These are phyloP conservation scores for Austroboletus eburneus DNA, from an alignment of 768 basidiomycete species.

Conservation along the genomic window DNA sequence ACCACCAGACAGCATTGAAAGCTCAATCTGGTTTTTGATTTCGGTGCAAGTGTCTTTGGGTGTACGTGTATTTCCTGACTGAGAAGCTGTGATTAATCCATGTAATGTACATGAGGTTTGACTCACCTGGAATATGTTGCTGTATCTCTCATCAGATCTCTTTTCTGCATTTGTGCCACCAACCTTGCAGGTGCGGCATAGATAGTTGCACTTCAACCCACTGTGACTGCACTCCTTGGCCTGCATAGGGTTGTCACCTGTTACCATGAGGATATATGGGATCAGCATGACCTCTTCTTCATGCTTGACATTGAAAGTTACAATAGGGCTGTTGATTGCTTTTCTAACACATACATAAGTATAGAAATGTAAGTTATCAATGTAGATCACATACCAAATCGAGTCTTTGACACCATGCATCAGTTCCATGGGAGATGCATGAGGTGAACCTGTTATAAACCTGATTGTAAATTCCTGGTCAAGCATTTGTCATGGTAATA, in stretches of 20 bases:
- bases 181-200: constrained; percentile 38
- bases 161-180: constrained; percentile 35
- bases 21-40: background rate
- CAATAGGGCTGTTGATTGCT: constrained; percentile 14
- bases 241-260: constrained; percentile 37
- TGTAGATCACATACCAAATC: constrained; percentile 13
- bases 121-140: too few relatives aligned
- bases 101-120: constrained; percentile 15
- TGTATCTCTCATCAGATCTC: constrained; percentile 32
- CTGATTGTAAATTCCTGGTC: constrained; percentile 30
- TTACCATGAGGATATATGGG: constrained; percentile 22
- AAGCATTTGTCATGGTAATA: constrained; percentile 21
- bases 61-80: background rate
- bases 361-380: background rate
- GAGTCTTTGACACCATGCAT: constrained; percentile 26
- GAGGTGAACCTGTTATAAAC: constrained; percentile 31
- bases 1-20: background rate
- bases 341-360: too few relatives aligned
- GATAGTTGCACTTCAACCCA: constrained; percentile 37
- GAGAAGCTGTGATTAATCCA: background rate
- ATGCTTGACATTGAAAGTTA: constrained; percentile 26
- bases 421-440: constrained; percentile 31
- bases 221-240: constrained; percentile 31
- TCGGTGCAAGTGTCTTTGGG: background rate
- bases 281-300: constrained; percentile 18